Percentiles rank a stretch among this genome's conserved stretches.
These are phyloP conservation scores for Cucumis sativus DNA, from an alignment of 306 rosid species.

Conservation along the genomic window DNA sequence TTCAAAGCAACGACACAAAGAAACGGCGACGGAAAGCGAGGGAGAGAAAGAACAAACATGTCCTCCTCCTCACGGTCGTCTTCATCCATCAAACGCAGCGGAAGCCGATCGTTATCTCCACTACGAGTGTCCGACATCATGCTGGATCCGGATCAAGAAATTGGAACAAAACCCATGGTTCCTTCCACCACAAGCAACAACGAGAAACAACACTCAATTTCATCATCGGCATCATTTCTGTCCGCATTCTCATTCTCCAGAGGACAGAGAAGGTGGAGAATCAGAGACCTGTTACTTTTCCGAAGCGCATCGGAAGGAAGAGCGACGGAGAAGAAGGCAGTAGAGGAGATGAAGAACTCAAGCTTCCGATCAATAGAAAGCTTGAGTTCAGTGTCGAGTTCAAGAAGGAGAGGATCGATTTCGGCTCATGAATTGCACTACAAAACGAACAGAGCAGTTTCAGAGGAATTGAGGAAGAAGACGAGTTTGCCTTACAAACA, in stretches of 20 bases:
- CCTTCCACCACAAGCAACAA: conserved; percentile 34
- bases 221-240: conserved; percentile 29
- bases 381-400: conserved; percentile 46
- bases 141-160: conserved; percentile 21
- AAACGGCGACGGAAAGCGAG: conserved; percentile 17
- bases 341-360: conserved; percentile 39
- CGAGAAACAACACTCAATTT: conserved; percentile 4
- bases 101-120: conserved; percentile 68
- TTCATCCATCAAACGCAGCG: conserved; percentile 21
- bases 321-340: conserved; percentile 35
- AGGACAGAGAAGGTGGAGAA: conserved; percentile 58
- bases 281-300: conserved; percentile 56
- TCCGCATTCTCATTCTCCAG: conserved; percentile 52
- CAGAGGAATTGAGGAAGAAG: conserved; percentile 81
- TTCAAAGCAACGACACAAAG: conserved; percentile 10
- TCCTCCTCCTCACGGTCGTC: background rate
- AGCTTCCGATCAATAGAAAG: conserved; percentile 75
- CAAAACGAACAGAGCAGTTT: conserved; percentile 73
- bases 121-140: conserved; percentile 53
- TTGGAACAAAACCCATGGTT: conserved; percentile 1
- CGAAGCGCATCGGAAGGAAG: conserved; percentile 91
- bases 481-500: conserved; percentile 82
- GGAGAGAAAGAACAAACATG: conserved; percentile 25
- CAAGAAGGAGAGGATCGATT: conserved; percentile 46
- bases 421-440: conserved; percentile 88